These are phyloP conservation scores for Fagopyrum homotropicum DNA, from an alignment of 148 eudicot genomes.

Conservation along the genomic window DNA sequence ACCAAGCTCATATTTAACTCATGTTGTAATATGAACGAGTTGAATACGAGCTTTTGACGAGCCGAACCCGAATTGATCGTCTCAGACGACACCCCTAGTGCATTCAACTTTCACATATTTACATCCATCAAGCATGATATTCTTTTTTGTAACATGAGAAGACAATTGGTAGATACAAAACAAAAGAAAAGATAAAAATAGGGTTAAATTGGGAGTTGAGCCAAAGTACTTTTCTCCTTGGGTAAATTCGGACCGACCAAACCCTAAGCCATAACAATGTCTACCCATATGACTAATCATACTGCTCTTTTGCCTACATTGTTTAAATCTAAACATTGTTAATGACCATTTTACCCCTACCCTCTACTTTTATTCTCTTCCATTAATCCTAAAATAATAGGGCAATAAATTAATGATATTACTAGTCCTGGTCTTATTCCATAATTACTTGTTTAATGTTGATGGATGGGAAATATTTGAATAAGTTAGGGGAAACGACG, in stretches of 20 bases:
- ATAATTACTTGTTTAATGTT: not conserved
- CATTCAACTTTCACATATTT: no score
- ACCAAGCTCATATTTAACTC: no score
- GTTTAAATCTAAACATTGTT: not conserved
- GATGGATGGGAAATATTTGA: not conserved
- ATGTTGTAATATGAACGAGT: no score
- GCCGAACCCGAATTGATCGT: no score
- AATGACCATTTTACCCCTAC: not conserved
- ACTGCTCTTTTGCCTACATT: not conserved
- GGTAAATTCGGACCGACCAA: constrained; percentile 10
- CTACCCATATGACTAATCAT: constrained; percentile 9
- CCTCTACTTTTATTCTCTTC: not conserved
- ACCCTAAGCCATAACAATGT: constrained; percentile 6
- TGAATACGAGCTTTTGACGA: no score
- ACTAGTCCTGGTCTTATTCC: not conserved
- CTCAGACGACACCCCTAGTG: no score
- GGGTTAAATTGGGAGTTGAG: constrained; percentile 2
- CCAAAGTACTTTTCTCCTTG: not conserved
- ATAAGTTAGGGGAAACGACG: not conserved
- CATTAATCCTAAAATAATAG: not conserved
- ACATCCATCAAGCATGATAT: not conserved
- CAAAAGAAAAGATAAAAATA: not conserved
- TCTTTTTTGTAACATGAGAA: no score
- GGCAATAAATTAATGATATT: not conserved
- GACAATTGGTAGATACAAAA: no score